Percentiles rank a stretch among this genome's conserved stretches.
These are phyloP conservation scores for Melastoma malabathricum DNA, from an alignment of 345 rosid genomes.

Conservation along the genomic window DNA sequence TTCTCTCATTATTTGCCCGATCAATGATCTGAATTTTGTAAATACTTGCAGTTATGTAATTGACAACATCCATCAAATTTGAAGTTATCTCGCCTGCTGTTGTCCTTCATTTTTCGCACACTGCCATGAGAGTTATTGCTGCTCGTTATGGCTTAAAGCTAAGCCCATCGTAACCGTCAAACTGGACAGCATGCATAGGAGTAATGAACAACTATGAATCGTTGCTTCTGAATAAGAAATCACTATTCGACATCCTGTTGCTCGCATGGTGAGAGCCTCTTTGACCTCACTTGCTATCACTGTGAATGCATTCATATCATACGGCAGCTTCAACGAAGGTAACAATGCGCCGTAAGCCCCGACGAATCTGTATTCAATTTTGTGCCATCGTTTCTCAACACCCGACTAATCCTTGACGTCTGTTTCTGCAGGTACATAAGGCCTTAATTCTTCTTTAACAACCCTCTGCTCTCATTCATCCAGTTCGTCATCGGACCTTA, in stretches of 20 bases:
- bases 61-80: background rate
- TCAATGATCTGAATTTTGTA: background rate
- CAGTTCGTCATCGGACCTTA: constrained; percentile 86
- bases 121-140: constrained; percentile 74
- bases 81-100: background rate
- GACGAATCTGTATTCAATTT: background rate
- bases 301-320: constrained; percentile 59
- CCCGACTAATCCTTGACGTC: too few relatives aligned
- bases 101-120: constrained; percentile 25
- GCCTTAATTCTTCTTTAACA: constrained; percentile 82
- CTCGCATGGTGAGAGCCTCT: constrained; percentile 80
- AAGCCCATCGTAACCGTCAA: constrained; percentile 89
- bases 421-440: constrained; percentile 54
- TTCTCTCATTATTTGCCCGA: background rate
- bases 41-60: too few relatives aligned
- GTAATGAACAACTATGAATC: constrained; percentile 91
- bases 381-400: too few relatives aligned
- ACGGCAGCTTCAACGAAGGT: constrained; percentile 87
- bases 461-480: constrained; percentile 73
- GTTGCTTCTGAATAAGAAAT: constrained; percentile 69
- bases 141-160: constrained; percentile 55
- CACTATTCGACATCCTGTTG: constrained; percentile 86
- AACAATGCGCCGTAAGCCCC: constrained; percentile 80
- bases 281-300: constrained; percentile 68
- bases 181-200: constrained; percentile 93